These are phyloP conservation scores for Colletotrichum sublineola DNA, from an alignment of 2,329 filamentous ascomycete genomes.

Conservation along the genomic window DNA sequence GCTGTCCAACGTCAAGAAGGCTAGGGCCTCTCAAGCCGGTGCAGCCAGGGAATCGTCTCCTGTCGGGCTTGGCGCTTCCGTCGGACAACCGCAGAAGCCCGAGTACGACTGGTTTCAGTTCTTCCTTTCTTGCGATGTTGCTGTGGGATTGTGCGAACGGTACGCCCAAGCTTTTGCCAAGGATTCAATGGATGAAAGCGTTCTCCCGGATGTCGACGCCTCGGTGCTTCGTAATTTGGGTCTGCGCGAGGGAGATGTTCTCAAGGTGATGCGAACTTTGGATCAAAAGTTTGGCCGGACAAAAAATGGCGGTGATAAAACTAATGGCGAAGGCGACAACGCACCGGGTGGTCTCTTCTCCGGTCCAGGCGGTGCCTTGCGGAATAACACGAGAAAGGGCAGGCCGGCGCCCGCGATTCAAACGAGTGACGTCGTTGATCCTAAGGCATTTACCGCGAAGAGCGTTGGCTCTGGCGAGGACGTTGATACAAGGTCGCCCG, in stretches of 20 bases:
- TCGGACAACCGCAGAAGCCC: constrained; percentile 71
- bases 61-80: constrained; percentile 64
- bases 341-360: constrained; percentile 79
- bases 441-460: constrained; percentile 83
- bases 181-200: constrained; percentile 96
- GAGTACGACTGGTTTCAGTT: constrained; percentile 99
- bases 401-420: constrained; percentile 89
- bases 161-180: constrained; percentile 90
- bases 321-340: constrained; percentile 62
- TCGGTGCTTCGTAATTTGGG: constrained; percentile 87
- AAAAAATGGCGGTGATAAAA: constrained; percentile 70
- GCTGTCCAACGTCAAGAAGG: constrained; percentile 82
- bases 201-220: constrained; percentile 89
- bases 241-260: constrained; percentile 95
- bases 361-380: constrained; percentile 88
- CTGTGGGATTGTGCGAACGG: constrained; percentile 91
- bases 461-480: constrained; percentile 60
- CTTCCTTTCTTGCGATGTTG: constrained; percentile 92
- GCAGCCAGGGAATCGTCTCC: constrained; percentile 49
- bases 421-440: constrained; percentile 86
- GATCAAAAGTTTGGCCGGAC: constrained; percentile 83
- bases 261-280: constrained; percentile 91
- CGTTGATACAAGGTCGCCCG: constrained; percentile 36
- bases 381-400: constrained; percentile 95
- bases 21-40: constrained; percentile 49